These are phyloP conservation scores for Neolentinus lepideus DNA, from an alignment of 1,284 basidiomycete genomes.

Conservation along the genomic window DNA sequence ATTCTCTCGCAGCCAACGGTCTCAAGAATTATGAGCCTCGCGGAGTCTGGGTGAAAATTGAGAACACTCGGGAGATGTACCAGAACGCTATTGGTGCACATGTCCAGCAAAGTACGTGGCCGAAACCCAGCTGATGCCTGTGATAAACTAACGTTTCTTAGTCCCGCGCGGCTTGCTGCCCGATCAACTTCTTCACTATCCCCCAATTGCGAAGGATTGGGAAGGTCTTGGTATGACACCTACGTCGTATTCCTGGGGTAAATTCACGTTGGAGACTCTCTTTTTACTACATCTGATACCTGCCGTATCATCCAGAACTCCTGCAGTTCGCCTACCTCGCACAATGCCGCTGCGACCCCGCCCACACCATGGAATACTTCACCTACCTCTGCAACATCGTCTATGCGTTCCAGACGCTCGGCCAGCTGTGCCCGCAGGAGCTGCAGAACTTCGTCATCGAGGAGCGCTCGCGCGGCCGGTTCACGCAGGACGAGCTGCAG, in stretches of 20 bases:
- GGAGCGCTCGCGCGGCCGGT: constrained; percentile 59
- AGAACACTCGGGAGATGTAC: constrained; percentile 59
- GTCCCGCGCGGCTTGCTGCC: constrained; percentile 46
- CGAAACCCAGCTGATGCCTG: neutral
- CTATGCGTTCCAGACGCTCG: constrained; percentile 36
- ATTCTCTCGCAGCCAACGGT: constrained; percentile 27
- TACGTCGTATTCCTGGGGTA: constrained; percentile 57
- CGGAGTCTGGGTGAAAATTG: constrained; percentile 42
- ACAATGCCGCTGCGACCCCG: constrained; percentile 72
- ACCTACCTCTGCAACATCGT: constrained; percentile 46
- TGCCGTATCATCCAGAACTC: constrained; percentile 36
- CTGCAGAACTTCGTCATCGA: constrained; percentile 50
- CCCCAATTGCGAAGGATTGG: constrained; percentile 35
- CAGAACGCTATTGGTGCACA: constrained; percentile 69
- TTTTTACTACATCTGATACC: neutral
- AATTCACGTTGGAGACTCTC: too few relatives aligned
- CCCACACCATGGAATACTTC: constrained; percentile 53
- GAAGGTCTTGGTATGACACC: constrained; percentile 53
- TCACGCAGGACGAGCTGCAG: constrained; percentile 45
- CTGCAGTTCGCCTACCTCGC: constrained; percentile 70
- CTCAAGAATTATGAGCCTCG: constrained; percentile 34
- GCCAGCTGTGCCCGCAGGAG: constrained; percentile 31
- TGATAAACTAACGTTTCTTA: constrained; percentile 16
- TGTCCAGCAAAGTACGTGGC: constrained; percentile 57
- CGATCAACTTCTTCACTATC: constrained; percentile 27